Evolutionary conservation across 768 basidiomycete genomes (phyloP), one percentile per base, ranked within the genome.

Genomic region (Leucocoprinus birnbaumii): DNA sequence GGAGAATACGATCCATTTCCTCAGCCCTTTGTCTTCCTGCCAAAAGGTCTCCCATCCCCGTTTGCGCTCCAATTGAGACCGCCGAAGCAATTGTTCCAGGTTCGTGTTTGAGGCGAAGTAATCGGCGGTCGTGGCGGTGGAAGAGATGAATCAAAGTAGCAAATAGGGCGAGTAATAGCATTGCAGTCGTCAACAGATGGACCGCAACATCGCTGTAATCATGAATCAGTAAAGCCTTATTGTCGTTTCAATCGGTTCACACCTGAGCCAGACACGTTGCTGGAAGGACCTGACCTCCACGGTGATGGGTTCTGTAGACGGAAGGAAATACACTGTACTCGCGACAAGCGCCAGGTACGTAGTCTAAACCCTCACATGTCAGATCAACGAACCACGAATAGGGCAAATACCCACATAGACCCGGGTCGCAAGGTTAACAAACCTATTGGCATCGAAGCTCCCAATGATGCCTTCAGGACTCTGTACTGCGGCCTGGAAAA

Each of bases 31-130:
- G 75, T 43, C 70, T 69, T 16, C 72, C 71, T 5, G 73, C 72
- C 3, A 80, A 69, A 45, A 80, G 68, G 8, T 73, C 66, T 9
- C 73, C 79, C 59, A 82, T 71, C 25, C 72, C 73, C 2, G 79
- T 80, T 58, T 77, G 74, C 6, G 75, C 81, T 9, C 79, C 79
- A 57, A 83, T 76, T 37, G 78, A 75, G 11, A 81, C 76, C 11
- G 82, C 82, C 10, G 80, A 79, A 19, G 80, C 82, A 49, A 84
- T 78, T 3, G 83, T 83, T 16, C 82, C 79, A 0, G 80, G 79
- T 46, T 73, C 68, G 58, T 80, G 79, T 26, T 68, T 69, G 27
- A 83, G 68, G 16, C 67, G 68, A 25, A 85, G 69, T 41, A 69
- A 62, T 8, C 72, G 71, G 7, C 81, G 74, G 37, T 77, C 76